Evolutionary conservation across 345 rosid genomes (phyloP).

Genomic region (Linum lewisii): DNA sequence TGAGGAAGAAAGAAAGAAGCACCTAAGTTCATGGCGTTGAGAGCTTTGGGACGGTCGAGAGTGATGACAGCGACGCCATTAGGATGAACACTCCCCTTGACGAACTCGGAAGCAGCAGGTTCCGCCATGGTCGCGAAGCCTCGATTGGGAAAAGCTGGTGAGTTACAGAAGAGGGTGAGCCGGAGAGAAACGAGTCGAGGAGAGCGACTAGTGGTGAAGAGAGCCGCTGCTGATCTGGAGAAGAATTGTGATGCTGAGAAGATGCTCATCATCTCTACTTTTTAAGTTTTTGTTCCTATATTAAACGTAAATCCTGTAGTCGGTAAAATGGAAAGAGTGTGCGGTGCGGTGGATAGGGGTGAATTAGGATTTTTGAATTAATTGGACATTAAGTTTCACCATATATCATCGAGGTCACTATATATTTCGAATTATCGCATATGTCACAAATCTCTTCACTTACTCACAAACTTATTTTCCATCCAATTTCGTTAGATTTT

Average conservation of each 20-base stretch:
- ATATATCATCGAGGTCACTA: too few relatives aligned
- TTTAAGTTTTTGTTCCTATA: too few relatives aligned
- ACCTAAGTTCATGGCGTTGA: slow-evolving; percentile 96
- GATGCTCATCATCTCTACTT: slow-evolving; percentile 14
- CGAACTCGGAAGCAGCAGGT: slow-evolving; percentile 38
- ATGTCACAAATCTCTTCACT: too few relatives aligned
- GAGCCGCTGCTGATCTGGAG: slow-evolving; percentile 10
- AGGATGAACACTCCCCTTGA: slow-evolving; percentile 56
- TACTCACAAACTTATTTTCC: too few relatives aligned
- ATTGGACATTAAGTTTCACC: too few relatives aligned
- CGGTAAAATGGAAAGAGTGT: too few relatives aligned
- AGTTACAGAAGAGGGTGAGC: slow-evolving; percentile 5
- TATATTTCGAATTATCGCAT: too few relatives aligned
- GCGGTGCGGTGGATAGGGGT: too few relatives aligned
- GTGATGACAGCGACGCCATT: slow-evolving; percentile 93
- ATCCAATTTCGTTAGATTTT: too few relatives aligned
- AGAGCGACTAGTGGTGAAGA: slow-evolving; percentile 4
- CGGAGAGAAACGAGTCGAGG: neutral
- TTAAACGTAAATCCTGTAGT: too few relatives aligned
- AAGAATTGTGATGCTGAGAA: slow-evolving; percentile 16
- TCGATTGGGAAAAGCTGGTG: slow-evolving; percentile 5
- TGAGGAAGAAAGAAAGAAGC: neutral
- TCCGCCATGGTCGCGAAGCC: slow-evolving; percentile 38
- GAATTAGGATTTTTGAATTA: too few relatives aligned
- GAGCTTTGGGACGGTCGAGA: slow-evolving; percentile 87